phyloP scores from a whole-genome alignment of 2,329 filamentous ascomycete genomes.

The Fusarium pseudoanthophilum region DNA sequence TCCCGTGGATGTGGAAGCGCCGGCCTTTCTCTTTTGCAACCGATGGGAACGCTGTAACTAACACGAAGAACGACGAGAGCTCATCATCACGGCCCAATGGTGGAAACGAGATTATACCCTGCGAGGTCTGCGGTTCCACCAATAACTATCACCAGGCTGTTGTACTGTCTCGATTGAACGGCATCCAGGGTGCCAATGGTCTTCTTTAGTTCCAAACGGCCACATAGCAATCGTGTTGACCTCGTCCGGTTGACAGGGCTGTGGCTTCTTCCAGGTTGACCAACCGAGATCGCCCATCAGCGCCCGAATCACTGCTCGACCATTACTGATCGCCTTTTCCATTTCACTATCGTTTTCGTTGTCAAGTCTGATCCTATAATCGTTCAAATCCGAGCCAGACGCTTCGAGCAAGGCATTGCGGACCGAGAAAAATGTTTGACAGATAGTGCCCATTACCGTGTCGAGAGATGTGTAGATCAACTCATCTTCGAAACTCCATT shows the following conservation, averaged over 20 bases:
- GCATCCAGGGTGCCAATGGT: conserved; percentile 58
- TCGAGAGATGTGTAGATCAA: conserved; percentile 58
- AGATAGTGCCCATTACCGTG: conserved; percentile 54
- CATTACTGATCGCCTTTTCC: conserved; percentile 27
- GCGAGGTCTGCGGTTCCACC: conserved; percentile 22
- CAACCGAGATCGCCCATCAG: conserved; percentile 65
- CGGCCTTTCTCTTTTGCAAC: neutral
- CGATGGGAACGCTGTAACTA: neutral
- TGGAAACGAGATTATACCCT: neutral
- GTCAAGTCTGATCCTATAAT: conserved; percentile 14
- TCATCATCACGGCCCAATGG: neutral
- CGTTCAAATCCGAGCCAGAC: neutral
- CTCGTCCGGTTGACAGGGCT: conserved; percentile 63
- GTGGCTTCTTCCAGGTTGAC: conserved; percentile 69
- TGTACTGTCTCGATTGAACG: conserved; percentile 43
- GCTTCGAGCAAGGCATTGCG: conserved; percentile 37
- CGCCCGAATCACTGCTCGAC: conserved; percentile 31
- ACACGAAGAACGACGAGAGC: neutral
- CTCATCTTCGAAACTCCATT: conserved; percentile 55
- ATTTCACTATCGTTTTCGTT: neutral
- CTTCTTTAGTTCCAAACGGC: conserved; percentile 65
- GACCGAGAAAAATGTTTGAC: conserved; percentile 46
- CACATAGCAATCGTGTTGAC: conserved; percentile 72
- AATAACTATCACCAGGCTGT: conserved; percentile 36
- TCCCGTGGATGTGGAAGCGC: neutral